Base-by-base conservation (phyloP, 2,329 filamentous ascomycete species). In the Alternaria burnsii region DNA sequence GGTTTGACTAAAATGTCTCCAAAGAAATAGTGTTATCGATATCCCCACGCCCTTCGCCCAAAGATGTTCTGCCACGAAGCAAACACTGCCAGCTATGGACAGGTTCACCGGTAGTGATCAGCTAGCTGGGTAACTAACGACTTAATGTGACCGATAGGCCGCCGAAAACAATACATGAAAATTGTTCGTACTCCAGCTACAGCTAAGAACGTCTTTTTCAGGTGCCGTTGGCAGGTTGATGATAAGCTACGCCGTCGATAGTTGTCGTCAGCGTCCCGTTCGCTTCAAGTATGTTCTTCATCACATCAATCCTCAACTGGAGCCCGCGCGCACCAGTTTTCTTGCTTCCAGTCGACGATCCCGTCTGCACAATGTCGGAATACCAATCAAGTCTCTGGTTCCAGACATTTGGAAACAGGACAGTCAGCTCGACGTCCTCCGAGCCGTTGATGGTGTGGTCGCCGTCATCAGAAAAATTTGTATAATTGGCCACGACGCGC, bases 241-340 rank as follows among this genome's bases (percentile, higher is more conserved):
- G 56, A 62, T 79, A 83, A 26, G 60, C 62, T 1, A 70, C 62
- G 0, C 78, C 80, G 57, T 80, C 74, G 30, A 81, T 55, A 0
- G 68, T 77, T 1, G 79, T 82, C 2, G 67, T 76, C 55, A 82
- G 53, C 0, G 76, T 80, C 1, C 82, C 82, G 58, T 78, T 82
- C 0, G 80, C 79, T 8, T 79, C 59, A 62, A 82, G 82, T 0
- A 79, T 71, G 41, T 82, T 83, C 4, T 58, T 65, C 64, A 79
- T 52, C 2, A 70, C 74, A 70, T 83, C 76, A 20, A 81, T 80
- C 1, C 61, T 57, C 20, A 83, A 52, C 56, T 81, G 78, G 14
- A 82, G 80, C 1, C 80, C 80, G 1, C 66, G 72, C 0, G 72
- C 64, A 5, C 78, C 71, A 0, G 82, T 83, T 52, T 71, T 76